Base-by-base conservation (phyloP, 805 yeast genomes). In the Pichia californica region DNA sequence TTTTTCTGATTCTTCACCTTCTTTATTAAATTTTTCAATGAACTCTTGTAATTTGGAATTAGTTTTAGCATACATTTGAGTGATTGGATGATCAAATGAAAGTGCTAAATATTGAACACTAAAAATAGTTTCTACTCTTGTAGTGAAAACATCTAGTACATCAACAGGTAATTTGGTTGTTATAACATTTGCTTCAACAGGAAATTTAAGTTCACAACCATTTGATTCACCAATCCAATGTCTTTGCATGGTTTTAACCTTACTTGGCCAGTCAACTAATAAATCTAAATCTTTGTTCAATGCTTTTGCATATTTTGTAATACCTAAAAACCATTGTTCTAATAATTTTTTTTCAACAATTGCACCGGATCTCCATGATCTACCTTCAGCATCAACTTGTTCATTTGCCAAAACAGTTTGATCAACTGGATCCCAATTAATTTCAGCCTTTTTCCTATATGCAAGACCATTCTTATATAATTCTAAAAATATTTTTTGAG, bases 351-450 rank as follows among this genome's bases (percentile, higher is more conserved):
- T 88, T 61, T 93, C 97, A 0, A 91, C 99, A 14, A 81, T 47
- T 0, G 98, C 99, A 5, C 99, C 99, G 2, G 96, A 88, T 61
- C 99, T 76, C 99, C 99, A 93, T 0, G 97, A 88, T 43, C 80
- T 70, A 1, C 99, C 99, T 36, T 86, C 76, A 2, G 81, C 61
- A 61, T 93, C 99, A 3, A 93, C 97, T 62, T 93, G 99, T 63
- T 93, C 99, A 59, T 84, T 93, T 2, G 99, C 99, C 47, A 93
- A 69, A 1, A 93, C 99, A 0, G 99, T 93, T 51, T 83, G 76
- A 55, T 93, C 99, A 0, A 93, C 77, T 0, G 99, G 99, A 63
- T 93, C 99, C 99, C 99, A 93, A 58, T 93, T 93, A 46, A 93
- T 93, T 53, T 82, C 88, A 0, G 96, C 95, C 38, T 80, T 79